Evolutionary conservation across 2,329 filamentous ascomycete species (phyloP).

Genomic region (Fusarium sp.): DNA sequence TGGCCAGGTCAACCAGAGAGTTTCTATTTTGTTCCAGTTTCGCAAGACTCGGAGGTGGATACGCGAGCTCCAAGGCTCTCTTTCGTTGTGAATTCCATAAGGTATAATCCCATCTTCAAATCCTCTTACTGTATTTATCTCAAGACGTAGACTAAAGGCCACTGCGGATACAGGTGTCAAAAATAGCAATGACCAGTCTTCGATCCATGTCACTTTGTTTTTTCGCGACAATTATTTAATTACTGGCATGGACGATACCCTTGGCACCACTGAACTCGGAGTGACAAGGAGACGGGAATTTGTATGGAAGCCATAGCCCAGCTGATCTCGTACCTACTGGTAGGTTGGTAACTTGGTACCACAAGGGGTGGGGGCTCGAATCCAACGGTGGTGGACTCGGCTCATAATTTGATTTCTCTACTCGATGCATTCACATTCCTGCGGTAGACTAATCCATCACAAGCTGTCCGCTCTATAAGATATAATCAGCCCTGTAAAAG

Average conservation of each 20-base stretch:
- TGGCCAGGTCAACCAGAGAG: background rate
- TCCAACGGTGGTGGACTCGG: constrained; percentile 22
- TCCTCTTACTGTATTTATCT: background rate
- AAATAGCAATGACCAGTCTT: constrained; percentile 18
- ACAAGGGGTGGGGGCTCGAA: constrained; percentile 11
- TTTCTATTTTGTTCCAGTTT: background rate
- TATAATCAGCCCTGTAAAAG: background rate
- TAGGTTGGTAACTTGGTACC: constrained; percentile 12
- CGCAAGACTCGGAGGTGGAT: constrained; percentile 1
- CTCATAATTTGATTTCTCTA: constrained; percentile 33
- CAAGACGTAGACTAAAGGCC: background rate
- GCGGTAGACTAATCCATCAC: background rate
- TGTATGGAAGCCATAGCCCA: constrained; percentile 3
- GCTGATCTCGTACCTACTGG: constrained; percentile 15
- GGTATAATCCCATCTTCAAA: background rate
- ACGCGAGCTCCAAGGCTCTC: background rate
- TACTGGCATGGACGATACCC: background rate
- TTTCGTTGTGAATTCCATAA: background rate
- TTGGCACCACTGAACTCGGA: constrained; percentile 16
- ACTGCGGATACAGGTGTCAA: constrained; percentile 4
- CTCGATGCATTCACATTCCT: constrained; percentile 1
- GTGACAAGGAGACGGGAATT: background rate
- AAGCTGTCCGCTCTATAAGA: background rate
- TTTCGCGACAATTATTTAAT: constrained; percentile 8
- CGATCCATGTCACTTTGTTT: constrained; percentile 21